Evolutionary conservation across 805 yeast species (phyloP), one percentile per base, ranked within the genome.

Genomic region (Wickerhamomyces kurtzmanii): DNA sequence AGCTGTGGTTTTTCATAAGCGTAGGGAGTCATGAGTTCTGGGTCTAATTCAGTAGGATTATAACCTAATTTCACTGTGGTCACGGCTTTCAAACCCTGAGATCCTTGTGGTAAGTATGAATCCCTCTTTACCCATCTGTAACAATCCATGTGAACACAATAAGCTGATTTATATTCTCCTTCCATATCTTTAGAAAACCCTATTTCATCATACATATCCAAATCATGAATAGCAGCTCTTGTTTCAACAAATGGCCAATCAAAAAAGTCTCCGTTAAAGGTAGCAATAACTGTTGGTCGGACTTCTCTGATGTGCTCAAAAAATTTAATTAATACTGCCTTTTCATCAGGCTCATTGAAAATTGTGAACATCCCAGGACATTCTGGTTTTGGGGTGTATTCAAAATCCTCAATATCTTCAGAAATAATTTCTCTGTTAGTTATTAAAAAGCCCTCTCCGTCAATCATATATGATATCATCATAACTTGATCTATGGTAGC

Each of bases 401-500:
- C 98, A 43, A 91, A 91, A 55, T 91, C 97, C 28, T 82, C 94
- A 32, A 91, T 91, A 52, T 93, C 97, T 49, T 85, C 83, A 6
- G 94, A 76, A 21, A 91, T 87, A 42, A 91, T 85, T 41, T 87
- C 96, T 43, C 99, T 62, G 49, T 91, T 91, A 8, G 97, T 91
- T 34, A 91, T 93, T 22, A 91, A 59, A 48, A 61, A 91, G 21
- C 99, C 99, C 42, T 84, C 94, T 8, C 97, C 98, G 49, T 91
- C 98, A 36, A 91, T 87, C 98, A 93, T 93, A 51, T 91, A 91
- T 3, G 98, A 93, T 28, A 91, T 91, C 98, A 93, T 93, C 96
- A 91, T 91, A 22, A 91, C 71, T 53, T 84, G 93, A 56, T 91
- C 99, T 5, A 81, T 66, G 8, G 79, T 64, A 5, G 96, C 70